Percentiles rank a stretch among this genome's conserved stretches.
Conservation (phyloP, 2,329 filamentous ascomycete genomes). For the Penicillium sp. region DNA sequence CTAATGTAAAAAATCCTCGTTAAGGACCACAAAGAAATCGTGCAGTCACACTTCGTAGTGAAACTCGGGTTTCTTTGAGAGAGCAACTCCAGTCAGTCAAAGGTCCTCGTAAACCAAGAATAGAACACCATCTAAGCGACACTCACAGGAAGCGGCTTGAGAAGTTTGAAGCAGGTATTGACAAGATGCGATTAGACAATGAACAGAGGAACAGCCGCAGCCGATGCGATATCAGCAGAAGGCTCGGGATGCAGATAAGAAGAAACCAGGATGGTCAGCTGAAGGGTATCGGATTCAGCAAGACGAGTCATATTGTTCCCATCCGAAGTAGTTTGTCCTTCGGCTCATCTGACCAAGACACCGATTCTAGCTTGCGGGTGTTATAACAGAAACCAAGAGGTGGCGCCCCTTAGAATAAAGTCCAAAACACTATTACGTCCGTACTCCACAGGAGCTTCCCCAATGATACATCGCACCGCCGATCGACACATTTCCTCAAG, state of each 20-base stretch:
- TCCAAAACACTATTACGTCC: background rate
- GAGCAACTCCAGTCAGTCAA: background rate
- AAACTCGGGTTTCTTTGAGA: background rate
- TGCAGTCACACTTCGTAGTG: background rate
- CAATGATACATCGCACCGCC: background rate
- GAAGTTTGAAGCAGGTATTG: background rate
- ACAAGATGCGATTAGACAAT: background rate
- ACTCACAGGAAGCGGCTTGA: background rate
- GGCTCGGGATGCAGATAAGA: background rate
- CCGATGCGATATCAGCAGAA: background rate
- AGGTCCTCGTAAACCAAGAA: background rate
- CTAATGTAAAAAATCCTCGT: background rate
- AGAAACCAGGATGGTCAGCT: background rate
- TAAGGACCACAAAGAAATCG: background rate
- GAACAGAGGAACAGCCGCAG: background rate
- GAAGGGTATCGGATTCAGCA: background rate
- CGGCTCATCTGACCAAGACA: background rate
- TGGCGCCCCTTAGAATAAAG: background rate
- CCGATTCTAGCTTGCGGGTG: background rate
- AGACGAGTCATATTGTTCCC: background rate
- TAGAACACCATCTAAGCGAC: background rate
- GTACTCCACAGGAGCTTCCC: background rate
- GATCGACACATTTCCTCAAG: background rate
- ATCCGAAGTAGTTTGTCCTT: background rate
- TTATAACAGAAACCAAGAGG: background rate